Base-by-base conservation (phyloP, 352 stramenopile species). In the Phytopythium helicoides region DNA sequence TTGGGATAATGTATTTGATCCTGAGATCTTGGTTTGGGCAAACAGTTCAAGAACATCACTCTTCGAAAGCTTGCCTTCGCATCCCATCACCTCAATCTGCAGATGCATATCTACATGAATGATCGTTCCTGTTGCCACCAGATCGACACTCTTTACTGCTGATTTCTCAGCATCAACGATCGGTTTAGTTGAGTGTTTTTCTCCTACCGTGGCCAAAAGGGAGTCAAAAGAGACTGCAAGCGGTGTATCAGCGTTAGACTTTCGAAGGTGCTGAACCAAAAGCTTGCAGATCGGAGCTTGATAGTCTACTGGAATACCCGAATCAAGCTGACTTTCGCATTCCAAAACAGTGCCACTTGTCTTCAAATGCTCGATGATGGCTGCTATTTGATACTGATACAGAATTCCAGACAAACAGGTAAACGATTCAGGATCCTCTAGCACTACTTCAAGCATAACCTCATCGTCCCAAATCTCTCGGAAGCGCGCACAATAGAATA, bases 401-500 rank as follows among this genome's bases (percentile, higher is more conserved):
- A 86, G 28, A 3, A 72, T 45, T 0, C 44, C 47, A 3, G 75
- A 53, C 46, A 71, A 76, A n/a, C 68, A 58, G 0, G 62, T 48
- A 10, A 67, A 65, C 0, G 61, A 60, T 28, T 87, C 75, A 0
- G 75, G 71, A 40, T 87, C 71, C 44, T 86, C 75, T 66, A 86
- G 81, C 0, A 56, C 67, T 25, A 88, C 60, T 19, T 73, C 66
- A 1, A 89, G 62, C 51, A 79, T 66, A 21, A 87, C 55, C n/a
- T 89, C 77, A 11, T 66, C 74, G 40, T 88, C 74, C 74, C 74
- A 88, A 1, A 85, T 25, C 47, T 88, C 77, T 55, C 81, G 70
- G 39, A 86, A 68, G 4, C 68, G 70, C 38, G 86, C 51, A 23
- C 74, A 86, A 45, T 83, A 88, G 54, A 85, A 88, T 0, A 69